Base-by-base conservation (phyloP, 768 basidiomycete genomes). In the Suillus cothurnatus region DNA sequence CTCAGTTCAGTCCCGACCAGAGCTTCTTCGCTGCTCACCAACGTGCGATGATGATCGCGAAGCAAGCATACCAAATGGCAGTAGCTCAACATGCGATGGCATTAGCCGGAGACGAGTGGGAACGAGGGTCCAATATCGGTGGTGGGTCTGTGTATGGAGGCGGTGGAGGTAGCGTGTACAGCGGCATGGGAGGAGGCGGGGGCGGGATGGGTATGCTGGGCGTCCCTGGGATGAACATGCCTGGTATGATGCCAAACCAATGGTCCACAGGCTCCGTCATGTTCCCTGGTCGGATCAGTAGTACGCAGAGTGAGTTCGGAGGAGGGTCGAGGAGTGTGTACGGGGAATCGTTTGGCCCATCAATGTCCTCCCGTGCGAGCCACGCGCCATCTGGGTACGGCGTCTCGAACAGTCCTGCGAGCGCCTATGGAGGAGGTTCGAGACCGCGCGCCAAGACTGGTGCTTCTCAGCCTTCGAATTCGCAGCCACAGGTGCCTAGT, bases 71-170 rank as follows among this genome's bases (percentile, higher is more conserved):
- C 72, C 94, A 95, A 76, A 87, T 91, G 81, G 91, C 94, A 3
- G 90, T 95, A 50, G 94, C 94, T 6, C 94, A 94, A 75, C 94
- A 95, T 69, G 94, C 94, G 6, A 90, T 94, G 85, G 90, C 88
- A 9, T 87, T 88, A 9, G 94, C 94, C n/a, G 92, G 85, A 23
- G 94, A 95, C 38, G 93, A 95, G 73, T 95, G 94, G 94, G 94
- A 95, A 73, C 88, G 93, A 39, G 84, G 86, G 8, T 93, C 91
- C 61, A 85, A 80, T 43, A 68, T 83, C 34, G 80, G 79, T 19
- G 73, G 72, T 47, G 80, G 78, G 31, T 76, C 77, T 49, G 75
- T 73, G 36, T 78, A 77, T 55, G 75, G 77, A n/a, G 75, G 76
- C 11, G 74, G 75, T 34, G 77, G 81, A 2, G 81, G 82, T 43